Base-by-base conservation (phyloP, 805 yeast species). In the Zygosaccharomyces pseudorouxii region DNA sequence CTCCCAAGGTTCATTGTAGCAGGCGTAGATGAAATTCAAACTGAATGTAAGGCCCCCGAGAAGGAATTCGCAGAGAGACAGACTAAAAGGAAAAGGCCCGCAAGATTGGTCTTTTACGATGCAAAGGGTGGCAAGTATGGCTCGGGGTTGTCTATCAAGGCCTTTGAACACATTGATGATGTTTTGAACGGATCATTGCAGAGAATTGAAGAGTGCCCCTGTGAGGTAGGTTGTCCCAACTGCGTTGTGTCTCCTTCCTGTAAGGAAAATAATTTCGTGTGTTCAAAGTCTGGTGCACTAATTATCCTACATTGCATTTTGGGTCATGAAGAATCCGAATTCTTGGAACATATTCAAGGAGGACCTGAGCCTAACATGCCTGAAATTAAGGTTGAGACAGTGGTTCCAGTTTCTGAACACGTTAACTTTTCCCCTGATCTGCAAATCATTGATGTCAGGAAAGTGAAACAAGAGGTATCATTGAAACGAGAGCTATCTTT, bases 31-130 rank as follows among this genome's bases (percentile, higher is more conserved):
- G 99, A 93, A 57, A 75, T 93, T 11, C 79, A 78, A 39, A 88
- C 98, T 0, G 99, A 93, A 65, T 93, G 99, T 67, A 93, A 93
- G 60, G 97, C 98, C 0, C 97, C 99, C 0, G 96, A 89, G 55
- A 93, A 93, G 59, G 99, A 93, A 62, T 87, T 92, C 73, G 87
- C 96, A 1, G 75, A 76, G 42, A 68, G 89, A 25, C 86, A 86
- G 59, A 77, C 92, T 0, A 66, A 68, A 14, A 71, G 99, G 36
- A 79, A 77, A 48, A 70, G 99, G 37, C 98, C 98, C 0, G 96
- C 95, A 0, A 71, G 99, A 46, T 69, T 93, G 43, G 80, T 90
- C 1, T 86, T 93, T 56, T 82, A 81, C 60, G 98, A 93, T 64
- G 76, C 88, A 1, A 81, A 82, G 58, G 96, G 95, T 9, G 96